These are phyloP conservation scores for Penicillium carneum DNA, from an alignment of 2,329 filamentous ascomycete species.

Conservation along the genomic window DNA sequence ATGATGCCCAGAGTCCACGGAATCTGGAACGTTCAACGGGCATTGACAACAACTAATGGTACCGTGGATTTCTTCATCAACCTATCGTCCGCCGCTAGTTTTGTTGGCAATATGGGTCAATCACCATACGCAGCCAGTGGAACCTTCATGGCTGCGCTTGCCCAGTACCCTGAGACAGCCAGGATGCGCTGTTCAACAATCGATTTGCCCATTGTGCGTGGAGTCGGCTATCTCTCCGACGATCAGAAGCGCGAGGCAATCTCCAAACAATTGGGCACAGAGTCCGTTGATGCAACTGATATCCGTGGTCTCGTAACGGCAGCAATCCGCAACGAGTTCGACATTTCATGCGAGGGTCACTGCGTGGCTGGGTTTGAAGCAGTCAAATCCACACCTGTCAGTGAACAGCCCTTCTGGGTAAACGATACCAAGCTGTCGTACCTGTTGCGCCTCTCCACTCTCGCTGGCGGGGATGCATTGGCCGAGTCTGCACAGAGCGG, in stretches of 20 bases:
- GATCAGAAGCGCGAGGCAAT: constrained; percentile 32
- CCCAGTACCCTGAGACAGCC: constrained; percentile 52
- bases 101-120: constrained; percentile 60
- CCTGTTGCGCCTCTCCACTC: constrained; percentile 31
- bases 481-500: constrained; percentile 17
- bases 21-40: constrained; percentile 44
- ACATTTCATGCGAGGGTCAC: constrained; percentile 28
- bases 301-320: constrained; percentile 35
- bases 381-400: constrained; percentile 27
- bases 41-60: constrained; percentile 22
- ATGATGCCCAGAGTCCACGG: constrained; percentile 37
- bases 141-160: constrained; percentile 37
- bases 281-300: constrained; percentile 31
- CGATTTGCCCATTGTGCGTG: constrained; percentile 49
- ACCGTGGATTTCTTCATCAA: constrained; percentile 40
- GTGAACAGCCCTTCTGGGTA: constrained; percentile 34
- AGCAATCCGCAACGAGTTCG: constrained; percentile 35
- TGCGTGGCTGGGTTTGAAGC: constrained; percentile 34
- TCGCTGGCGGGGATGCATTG: constrained; percentile 23
- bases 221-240: constrained; percentile 34
- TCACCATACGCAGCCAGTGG: constrained; percentile 63
- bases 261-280: constrained; percentile 29
- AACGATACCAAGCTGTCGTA: constrained; percentile 32
- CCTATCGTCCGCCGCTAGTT: constrained; percentile 38
- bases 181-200: constrained; percentile 58